Percentiles rank a stretch among this genome's conserved stretches.
Conservation (phyloP, 345 rosid species). For the Salix brachista region DNA sequence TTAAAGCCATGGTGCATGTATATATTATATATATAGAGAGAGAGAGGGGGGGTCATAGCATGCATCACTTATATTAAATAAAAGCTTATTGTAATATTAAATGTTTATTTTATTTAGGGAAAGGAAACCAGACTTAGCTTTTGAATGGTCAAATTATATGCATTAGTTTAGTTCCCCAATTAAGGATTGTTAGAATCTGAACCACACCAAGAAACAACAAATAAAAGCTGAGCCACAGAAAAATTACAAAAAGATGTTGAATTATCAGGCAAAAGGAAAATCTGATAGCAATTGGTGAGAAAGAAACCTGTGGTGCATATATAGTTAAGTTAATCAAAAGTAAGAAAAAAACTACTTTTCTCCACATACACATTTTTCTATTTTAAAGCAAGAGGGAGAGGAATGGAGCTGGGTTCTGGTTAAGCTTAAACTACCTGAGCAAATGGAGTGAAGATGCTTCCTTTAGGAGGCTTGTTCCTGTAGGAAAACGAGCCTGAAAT, state of each 20-base stretch:
- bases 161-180: not conserved
- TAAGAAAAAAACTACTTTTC: no score
- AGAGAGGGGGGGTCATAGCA: no score
- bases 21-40: no score
- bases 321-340: no score
- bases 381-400: no score
- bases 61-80: no score
- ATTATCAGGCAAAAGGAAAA: not conserved
- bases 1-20: no score
- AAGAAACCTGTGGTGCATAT: not conserved
- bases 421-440: conserved; percentile 6
- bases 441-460: conserved; percentile 19
- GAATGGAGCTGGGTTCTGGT: no score
- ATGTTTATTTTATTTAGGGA: not conserved
- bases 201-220: not conserved
- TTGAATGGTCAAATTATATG: not conserved
- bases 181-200: not conserved
- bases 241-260: not conserved
- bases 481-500: conserved; percentile 7
- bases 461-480: conserved; percentile 12
- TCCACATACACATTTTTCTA: no score
- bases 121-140: not conserved
- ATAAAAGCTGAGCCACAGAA: not conserved
- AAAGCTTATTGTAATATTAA: not conserved
- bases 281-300: not conserved